Base-by-base conservation (phyloP, 768 basidiomycete genomes). In the Jaapia argillacea region DNA sequence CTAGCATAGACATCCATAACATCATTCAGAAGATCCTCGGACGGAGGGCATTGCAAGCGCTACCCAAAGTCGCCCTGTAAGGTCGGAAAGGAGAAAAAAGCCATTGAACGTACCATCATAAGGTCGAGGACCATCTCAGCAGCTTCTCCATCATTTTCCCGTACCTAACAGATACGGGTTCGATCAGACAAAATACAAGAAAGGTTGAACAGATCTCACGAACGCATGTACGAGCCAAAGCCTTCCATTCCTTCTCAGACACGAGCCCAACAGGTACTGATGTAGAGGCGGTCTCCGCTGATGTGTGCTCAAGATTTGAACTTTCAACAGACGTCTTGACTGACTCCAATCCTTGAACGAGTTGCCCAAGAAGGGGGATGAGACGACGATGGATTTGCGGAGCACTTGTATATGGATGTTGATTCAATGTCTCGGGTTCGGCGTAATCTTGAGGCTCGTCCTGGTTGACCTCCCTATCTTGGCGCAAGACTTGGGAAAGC, bases 71-170 rank as follows among this genome's bases (percentile, higher is more conserved):
- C 4, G 7, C 39, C 14, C 31, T 18, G 37, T 44, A 43, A n/a
- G 16, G 27, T 39, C 16, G 42, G 18, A 14, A 36, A 39, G 2
- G 16, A 16, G 20, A 13, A 21, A 20, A 22, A n/a, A 5, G 14
- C n/a, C n/a, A n/a, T n/a, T n/a, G n/a, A 40, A 50, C 58, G 45
- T 12, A 70, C 74, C 58, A 62, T 56, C 72, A 83, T 81, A 1
- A 86, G 58, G 14, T 65, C 57, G 5, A 87, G 54, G 2, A 70
- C 63, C 2, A 54, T 51, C 48, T 79, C 71, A 1, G 75, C 79
- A 1, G 72, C 69, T 21, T 60, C 52, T 0, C 51, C 51, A 49
- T 87, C 83, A 3, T 62, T 54, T 16, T 63, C 57, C 14, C 63
- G 54, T 18, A 78, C 53, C 82, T 85, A 40, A 41, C 40, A 47